Evolutionary conservation across 495 filamentous ascomycete species (phyloP).

Genomic region (Podospora fimiseda): DNA sequence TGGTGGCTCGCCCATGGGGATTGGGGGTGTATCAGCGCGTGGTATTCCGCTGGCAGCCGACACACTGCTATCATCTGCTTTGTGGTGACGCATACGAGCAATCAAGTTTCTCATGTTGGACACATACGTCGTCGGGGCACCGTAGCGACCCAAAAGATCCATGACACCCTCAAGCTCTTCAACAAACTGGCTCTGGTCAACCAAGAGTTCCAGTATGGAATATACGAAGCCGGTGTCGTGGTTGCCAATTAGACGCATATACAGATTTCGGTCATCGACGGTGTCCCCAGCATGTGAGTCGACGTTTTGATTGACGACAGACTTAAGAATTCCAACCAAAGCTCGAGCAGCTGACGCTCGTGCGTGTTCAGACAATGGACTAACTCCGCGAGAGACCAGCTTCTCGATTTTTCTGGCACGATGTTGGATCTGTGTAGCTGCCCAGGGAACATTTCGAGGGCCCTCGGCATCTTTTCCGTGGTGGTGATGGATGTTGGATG

Average conservation of each 20-base stretch:
- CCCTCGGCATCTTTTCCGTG: conserved; percentile 18
- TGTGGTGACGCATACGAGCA: conserved; percentile 24
- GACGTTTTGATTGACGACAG: conserved; percentile 28
- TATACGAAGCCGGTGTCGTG: conserved; percentile 33
- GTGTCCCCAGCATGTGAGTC: conserved; percentile 22
- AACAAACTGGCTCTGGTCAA: conserved; percentile 31
- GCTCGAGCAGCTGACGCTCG: conserved; percentile 35
- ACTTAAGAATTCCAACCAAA: conserved; percentile 34
- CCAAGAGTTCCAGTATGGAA: conserved; percentile 31
- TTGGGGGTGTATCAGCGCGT: conserved; percentile 14
- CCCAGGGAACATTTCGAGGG: conserved; percentile 30
- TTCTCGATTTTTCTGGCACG: conserved; percentile 30
- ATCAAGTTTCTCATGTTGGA: conserved; percentile 27
- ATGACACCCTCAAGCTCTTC: conserved; percentile 28
- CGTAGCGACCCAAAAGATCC: conserved; percentile 21
- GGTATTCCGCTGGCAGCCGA: conserved; percentile 7
- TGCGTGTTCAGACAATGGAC: conserved; percentile 28
- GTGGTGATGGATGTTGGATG: conserved; percentile 12
- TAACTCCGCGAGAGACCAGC: conserved; percentile 28
- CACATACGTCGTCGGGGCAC: conserved; percentile 24
- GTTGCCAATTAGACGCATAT: conserved; percentile 32
- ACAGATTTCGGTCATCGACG: conserved; percentile 30
- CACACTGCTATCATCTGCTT: background rate
- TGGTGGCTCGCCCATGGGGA: background rate
- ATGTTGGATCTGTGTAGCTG: conserved; percentile 30